Percentiles rank a stretch among this genome's conserved stretches.
Conservation (phyloP, 257 asterid genomes). For the Nyctanthes arbortristis region DNA sequence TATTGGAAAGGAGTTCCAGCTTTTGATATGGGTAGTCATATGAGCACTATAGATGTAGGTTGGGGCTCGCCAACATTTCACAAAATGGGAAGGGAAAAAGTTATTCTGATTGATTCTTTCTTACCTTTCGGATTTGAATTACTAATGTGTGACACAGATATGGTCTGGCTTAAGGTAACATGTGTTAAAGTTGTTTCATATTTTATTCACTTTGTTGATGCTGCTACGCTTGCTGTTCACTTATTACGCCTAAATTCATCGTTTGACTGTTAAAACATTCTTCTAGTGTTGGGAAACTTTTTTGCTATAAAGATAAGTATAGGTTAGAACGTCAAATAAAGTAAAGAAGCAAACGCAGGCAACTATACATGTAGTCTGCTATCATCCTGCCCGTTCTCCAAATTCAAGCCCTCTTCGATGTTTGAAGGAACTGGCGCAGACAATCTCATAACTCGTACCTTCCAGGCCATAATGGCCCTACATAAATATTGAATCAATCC, state of each 20-base stretch:
- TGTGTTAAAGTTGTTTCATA: constrained; percentile 25
- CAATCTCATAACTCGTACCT: neutral
- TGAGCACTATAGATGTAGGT: constrained; percentile 94
- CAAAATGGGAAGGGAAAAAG: constrained; percentile 97
- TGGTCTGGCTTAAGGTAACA: constrained; percentile 98
- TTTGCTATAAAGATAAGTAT: neutral
- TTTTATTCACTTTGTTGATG: constrained; percentile 4
- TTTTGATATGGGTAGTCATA: constrained; percentile 97
- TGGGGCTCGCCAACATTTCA: constrained; percentile 97
- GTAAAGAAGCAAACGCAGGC: neutral
- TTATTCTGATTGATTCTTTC: constrained; percentile 78
- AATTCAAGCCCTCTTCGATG: neutral
- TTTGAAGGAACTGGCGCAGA: neutral
- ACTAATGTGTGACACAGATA: constrained; percentile 98
- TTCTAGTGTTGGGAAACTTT: constrained; percentile 13
- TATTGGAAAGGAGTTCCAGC: constrained; percentile 97
- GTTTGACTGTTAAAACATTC: neutral
- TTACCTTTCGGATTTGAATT: constrained; percentile 86
- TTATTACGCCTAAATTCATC: constrained; percentile 10
- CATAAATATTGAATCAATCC: neutral
- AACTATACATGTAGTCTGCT: too few species aligned
- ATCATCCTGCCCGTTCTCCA: too few species aligned
- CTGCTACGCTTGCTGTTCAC: neutral
- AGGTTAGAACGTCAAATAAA: neutral
- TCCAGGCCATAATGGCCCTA: neutral